Evolutionary conservation across 2,329 filamentous ascomycete genomes (phyloP).

Genomic region (Coniella lustricola): DNA sequence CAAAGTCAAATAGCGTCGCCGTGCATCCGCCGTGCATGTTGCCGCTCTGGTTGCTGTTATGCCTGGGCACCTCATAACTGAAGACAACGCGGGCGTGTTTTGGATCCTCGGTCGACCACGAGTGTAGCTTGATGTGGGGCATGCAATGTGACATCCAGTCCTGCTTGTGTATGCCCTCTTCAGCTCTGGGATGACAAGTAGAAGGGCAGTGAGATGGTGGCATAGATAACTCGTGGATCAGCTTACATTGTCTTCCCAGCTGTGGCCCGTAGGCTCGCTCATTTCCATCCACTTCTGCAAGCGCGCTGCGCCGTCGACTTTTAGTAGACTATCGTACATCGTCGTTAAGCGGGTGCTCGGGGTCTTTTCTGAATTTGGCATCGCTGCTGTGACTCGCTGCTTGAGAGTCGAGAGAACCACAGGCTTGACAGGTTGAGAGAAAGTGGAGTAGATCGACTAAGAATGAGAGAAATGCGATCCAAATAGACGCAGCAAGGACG

Average conservation of each 20-base stretch:
- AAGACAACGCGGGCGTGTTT: conserved; percentile 10
- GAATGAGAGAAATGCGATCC: no score
- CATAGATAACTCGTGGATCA: no score
- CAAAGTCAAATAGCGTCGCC: conserved; percentile 60
- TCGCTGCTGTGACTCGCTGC: background rate
- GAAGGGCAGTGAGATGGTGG: background rate
- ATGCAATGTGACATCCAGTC: conserved; percentile 6
- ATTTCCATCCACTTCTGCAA: background rate
- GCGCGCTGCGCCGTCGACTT: background rate
- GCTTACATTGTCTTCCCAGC: no score
- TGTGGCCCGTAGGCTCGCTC: background rate
- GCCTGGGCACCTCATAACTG: conserved; percentile 38
- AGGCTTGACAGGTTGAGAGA: no score
- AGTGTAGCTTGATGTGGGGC: conserved; percentile 9
- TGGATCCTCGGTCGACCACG: conserved; percentile 12
- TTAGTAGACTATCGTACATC: no score
- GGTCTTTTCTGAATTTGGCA: background rate
- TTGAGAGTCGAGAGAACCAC: no score
- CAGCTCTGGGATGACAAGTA: no score
- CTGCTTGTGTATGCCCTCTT: background rate
- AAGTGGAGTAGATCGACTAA: no score
- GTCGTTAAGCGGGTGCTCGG: no score
- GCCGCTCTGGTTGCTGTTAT: conserved; percentile 45
- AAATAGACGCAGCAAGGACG: no score
- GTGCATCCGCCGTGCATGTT: conserved; percentile 58